Conservation (phyloP, 2,329 filamentous ascomycete genomes). For the Fonsecaea monophora region DNA sequence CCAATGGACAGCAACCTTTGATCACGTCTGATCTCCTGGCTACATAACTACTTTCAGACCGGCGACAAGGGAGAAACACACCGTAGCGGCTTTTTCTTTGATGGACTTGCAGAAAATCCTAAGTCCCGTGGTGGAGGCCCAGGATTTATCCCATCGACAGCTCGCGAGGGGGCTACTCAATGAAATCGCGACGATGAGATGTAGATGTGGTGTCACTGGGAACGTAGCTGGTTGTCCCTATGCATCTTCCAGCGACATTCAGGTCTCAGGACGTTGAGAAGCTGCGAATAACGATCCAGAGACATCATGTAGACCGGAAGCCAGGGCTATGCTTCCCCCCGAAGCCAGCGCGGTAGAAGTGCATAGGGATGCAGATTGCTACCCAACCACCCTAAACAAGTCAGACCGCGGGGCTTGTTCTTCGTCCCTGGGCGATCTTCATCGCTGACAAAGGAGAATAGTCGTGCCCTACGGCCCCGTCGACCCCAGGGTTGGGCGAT, state of each 20-base stretch:
- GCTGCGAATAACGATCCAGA: constrained; percentile 33
- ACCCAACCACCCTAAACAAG: constrained; percentile 34
- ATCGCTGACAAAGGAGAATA: constrained; percentile 1
- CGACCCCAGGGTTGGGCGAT: not conserved
- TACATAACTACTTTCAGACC: constrained; percentile 1
- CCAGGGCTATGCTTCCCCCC: constrained; percentile 34
- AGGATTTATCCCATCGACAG: not conserved
- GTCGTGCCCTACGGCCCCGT: not conserved
- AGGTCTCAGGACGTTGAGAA: constrained; percentile 25
- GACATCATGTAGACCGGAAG: constrained; percentile 29
- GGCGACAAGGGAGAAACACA: not conserved
- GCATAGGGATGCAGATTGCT: constrained; percentile 35
- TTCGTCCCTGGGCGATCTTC: constrained; percentile 31
- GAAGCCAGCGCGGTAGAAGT: constrained; percentile 33
- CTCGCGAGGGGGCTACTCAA: not conserved
- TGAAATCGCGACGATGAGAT: constrained; percentile 3
- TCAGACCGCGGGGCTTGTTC: constrained; percentile 23
- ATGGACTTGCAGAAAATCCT: not conserved
- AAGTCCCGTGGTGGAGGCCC: not conserved
- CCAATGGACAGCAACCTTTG: not conserved
- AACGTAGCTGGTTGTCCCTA: not conserved
- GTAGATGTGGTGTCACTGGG: not conserved
- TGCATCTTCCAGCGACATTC: not conserved
- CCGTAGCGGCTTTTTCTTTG: not conserved
- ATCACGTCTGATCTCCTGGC: not conserved